Evolutionary conservation across 306 rosid species (phyloP).

Genomic region (Chamaecrista fasciculata): DNA sequence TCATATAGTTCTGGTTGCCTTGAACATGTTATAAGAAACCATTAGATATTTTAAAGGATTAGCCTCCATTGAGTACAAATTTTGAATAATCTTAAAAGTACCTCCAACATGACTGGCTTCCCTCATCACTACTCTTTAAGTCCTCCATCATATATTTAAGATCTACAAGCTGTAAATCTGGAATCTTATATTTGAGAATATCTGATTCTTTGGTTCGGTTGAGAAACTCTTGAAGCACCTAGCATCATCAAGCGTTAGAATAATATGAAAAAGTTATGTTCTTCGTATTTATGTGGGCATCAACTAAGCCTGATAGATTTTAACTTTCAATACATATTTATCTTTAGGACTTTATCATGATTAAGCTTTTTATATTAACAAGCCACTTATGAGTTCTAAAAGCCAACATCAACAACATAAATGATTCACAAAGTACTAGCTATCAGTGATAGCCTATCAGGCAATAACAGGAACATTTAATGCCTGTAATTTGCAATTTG

Average conservation of each 20-base stretch:
- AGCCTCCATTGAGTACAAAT: conserved; percentile 17
- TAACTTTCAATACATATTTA: neutral
- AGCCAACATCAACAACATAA: conserved; percentile 3
- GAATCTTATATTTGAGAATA: conserved; percentile 39
- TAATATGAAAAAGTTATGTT: neutral
- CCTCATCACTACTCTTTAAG: conserved; percentile 49
- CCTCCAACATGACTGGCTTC: conserved; percentile 61
- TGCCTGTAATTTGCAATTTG: neutral
- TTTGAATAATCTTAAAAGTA: conserved; percentile 11
- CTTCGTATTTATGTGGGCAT: conserved; percentile 13
- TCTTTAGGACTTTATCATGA: neutral
- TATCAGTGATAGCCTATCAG: too few species aligned
- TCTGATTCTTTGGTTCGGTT: conserved; percentile 62
- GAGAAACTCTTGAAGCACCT: conserved; percentile 84
- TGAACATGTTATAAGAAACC: conserved; percentile 9
- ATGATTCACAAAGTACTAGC: neutral
- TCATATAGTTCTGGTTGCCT: conserved; percentile 67
- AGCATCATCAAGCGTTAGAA: conserved; percentile 31
- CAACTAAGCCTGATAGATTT: neutral
- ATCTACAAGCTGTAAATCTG: conserved; percentile 60
- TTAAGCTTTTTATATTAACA: neutral
- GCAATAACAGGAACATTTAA: neutral
- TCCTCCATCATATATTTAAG: conserved; percentile 59
- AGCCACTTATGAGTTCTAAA: conserved; percentile 1
- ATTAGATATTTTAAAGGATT: conserved; percentile 18